Evolutionary conservation across 2,329 filamentous ascomycete genomes (phyloP).

Genomic region (Pseudopyrenochaeta lycopersici): DNA sequence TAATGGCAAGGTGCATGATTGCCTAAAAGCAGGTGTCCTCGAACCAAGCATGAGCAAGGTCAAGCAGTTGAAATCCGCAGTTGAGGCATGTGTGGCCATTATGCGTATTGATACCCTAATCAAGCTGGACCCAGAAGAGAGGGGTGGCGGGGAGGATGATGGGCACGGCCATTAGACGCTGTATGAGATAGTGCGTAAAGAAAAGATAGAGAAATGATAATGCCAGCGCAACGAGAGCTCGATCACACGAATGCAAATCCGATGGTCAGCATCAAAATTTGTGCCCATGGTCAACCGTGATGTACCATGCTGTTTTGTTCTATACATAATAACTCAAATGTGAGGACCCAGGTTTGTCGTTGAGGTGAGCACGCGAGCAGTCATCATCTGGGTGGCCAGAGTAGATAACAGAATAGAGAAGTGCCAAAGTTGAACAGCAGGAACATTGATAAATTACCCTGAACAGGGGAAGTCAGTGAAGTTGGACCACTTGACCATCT

Average conservation of each 20-base stretch:
- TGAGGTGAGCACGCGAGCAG: too few species aligned
- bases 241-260: not conserved
- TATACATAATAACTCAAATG: too few species aligned
- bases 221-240: conserved; percentile 19
- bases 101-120: conserved; percentile 99
- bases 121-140: conserved; percentile 92
- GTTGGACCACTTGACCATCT: too few species aligned
- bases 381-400: too few species aligned
- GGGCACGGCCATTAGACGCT: conserved; percentile 77
- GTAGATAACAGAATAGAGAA: too few species aligned
- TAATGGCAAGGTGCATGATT: conserved; percentile 90
- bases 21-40: conserved; percentile 92
- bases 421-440: too few species aligned
- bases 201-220: conserved; percentile 7
- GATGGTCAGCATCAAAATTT: not conserved
- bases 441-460: too few species aligned
- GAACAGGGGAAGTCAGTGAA: too few species aligned
- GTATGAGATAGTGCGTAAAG: not conserved
- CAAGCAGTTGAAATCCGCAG: conserved; percentile 96
- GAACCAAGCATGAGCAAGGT: conserved; percentile 99
- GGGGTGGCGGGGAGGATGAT: conserved; percentile 75
- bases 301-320: too few species aligned
- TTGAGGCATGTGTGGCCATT: conserved; percentile 98
- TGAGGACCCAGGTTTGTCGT: too few species aligned
- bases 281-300: not conserved